Base-by-base conservation (phyloP, 2,329 filamentous ascomycete genomes). In the Falciphora oryzae region DNA sequence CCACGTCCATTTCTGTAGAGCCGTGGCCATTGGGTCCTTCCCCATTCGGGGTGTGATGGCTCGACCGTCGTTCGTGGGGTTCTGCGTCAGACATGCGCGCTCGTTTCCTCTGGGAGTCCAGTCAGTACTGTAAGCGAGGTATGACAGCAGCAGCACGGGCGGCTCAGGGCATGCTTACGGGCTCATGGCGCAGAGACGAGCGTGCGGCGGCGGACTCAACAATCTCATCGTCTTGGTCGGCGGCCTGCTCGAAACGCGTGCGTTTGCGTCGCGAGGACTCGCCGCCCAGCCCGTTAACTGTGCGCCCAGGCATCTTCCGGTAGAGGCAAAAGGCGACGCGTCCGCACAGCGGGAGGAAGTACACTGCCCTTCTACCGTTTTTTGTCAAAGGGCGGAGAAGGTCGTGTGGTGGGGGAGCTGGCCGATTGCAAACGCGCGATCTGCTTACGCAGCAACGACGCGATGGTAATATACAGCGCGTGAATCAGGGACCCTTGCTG, bases 251-350 rank as follows among this genome's bases (percentile, higher is more conserved):
- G 62, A 69, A 75, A 58, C 78, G 76, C 28, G 76, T 74, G 67
- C 82, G 79, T 72, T 85, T 85, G 29, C 7, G 71, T 53, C 44
- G 70, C 29, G 71, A 65, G 63, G 71, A 70, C 58, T 70, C 65
- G 66, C 67, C 67, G 63, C 65, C 69, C 29, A 69, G 63, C 61
- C 67, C 65, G 57, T 71, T 70, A 25, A 69, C 65, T 1, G 73
- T 74, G 59, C 68, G 69, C 5, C 67, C 68, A 10, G 73, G 71
- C 74, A 76, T 76, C 32, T 57, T 67, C 28, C 31, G n/a, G 56
- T 14, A 57, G 44, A 28, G 5, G 27, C 4, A 16, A 62, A 38
- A 27, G 57, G 32, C 38, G 56, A 61, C 58, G 18, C 27, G 31
- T 32, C 22, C n/a, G 44, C 44, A n/a, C 22, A 25, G 44, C 44